Conservation (phyloP, 768 basidiomycete genomes). For the Lentinula sp. region DNA sequence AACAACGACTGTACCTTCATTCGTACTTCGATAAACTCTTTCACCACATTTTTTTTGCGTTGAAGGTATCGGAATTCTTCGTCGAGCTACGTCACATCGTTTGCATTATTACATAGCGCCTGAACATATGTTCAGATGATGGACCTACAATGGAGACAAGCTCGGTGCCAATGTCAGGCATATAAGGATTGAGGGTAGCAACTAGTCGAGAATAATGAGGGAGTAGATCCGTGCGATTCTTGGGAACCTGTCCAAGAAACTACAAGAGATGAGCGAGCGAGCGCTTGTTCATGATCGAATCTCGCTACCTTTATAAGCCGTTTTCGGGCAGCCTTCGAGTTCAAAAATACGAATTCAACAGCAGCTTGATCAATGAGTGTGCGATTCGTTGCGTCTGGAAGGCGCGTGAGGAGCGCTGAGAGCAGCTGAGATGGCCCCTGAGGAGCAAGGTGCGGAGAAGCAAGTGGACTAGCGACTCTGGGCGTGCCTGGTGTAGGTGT, state of each 20-base stretch:
- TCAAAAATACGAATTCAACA: constrained; percentile 93
- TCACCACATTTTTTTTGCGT: constrained; percentile 87
- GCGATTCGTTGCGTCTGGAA: constrained; percentile 93
- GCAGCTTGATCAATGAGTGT: constrained; percentile 88
- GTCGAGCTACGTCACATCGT: constrained; percentile 58
- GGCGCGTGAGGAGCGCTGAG: constrained; percentile 80
- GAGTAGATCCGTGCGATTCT: constrained; percentile 82
- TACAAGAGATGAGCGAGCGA: constrained; percentile 22
- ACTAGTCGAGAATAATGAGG: constrained; percentile 91
- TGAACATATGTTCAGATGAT: not conserved
- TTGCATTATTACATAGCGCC: constrained; percentile 7
- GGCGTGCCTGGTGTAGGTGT: constrained; percentile 71
- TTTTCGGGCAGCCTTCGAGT: constrained; percentile 94
- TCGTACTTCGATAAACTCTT: constrained; percentile 81
- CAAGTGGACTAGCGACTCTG: constrained; percentile 49
- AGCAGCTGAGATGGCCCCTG: constrained; percentile 93
- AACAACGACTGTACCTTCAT: constrained; percentile 53
- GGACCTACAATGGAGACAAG: constrained; percentile 70
- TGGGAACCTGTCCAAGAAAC: constrained; percentile 81
- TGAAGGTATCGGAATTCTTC: constrained; percentile 97
- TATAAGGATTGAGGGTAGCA: constrained; percentile 83
- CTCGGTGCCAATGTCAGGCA: constrained; percentile 89
- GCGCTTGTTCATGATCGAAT: not conserved
- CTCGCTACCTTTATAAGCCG: constrained; percentile 71
- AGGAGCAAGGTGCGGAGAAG: constrained; percentile 68